Base-by-base conservation (phyloP, 352 stramenopile species). In the Pythium sukuiense region DNA sequence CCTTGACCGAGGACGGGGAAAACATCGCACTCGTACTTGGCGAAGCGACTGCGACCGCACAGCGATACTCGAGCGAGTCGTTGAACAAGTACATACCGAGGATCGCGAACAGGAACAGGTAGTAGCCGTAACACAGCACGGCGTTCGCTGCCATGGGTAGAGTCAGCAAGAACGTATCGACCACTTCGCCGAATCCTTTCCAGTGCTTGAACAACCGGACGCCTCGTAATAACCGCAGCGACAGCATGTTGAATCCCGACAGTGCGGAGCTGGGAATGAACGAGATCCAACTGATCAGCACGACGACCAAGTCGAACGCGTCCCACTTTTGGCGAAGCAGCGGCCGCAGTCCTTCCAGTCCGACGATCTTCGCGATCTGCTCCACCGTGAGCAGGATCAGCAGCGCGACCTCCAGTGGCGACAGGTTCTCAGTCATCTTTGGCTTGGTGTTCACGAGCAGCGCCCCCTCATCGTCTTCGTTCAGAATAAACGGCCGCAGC, bases 51-150 rank as follows among this genome's bases (percentile, higher is more conserved):
- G 50, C 55, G 9, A 68, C 41, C 0, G 84, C 83, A 45, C 87
- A 95, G 8, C 85, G 81, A 67, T 93, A 74, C 26, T 86, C 88
- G 6, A 95, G 68, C 3, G 85, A 89, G 56, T 93, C 84, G 57
- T 89, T 88, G 72, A 95, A 95, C 2, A 95, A 69, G 65, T 95
- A 95, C 85, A 95, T 92, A 2, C 85, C 85, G 16, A 95, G 71
- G 37, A 93, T 91, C 9, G 85, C 85, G 55, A 95, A 95, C 27
- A 95, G 67, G 60, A 93, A 90, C 8, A 95, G 74, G 56, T 93
- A 95, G 71, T 95, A 95, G 56, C 77, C 84, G 61, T 93, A 95
- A 62, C 85, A 93, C 0, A 92, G 71, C 24, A 92, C 66, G 8
- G 87, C 83, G 43, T 92, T 92, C 0, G 56, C 71, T 3, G 83